Percentiles rank a stretch among this genome's conserved stretches.
phyloP scores from a whole-genome alignment of 495 filamentous ascomycete species.

The Hyaloscypha bicolor region DNA sequence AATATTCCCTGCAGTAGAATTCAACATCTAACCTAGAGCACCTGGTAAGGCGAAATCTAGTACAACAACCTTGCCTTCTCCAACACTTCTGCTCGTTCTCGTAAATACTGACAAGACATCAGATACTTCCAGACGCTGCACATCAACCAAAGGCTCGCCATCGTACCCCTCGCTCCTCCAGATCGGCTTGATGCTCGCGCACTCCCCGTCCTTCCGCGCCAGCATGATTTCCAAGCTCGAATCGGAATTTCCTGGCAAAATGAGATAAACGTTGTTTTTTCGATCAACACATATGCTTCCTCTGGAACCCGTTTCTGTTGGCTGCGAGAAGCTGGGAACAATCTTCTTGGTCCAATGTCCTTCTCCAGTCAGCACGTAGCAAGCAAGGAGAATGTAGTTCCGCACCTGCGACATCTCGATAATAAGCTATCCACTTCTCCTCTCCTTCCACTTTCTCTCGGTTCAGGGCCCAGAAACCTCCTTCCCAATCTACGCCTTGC shows the following conservation, averaged over 20 bases:
- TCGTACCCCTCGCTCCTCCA: constrained; percentile 26
- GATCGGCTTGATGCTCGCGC: constrained; percentile 5
- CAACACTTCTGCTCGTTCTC: constrained; percentile 7
- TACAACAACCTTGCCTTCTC: constrained; percentile 21
- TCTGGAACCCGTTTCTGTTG: constrained; percentile 23
- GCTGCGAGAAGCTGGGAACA: constrained; percentile 13
- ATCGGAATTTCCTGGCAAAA: constrained; percentile 28
- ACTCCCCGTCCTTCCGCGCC: constrained; percentile 1
- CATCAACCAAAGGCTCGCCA: constrained; percentile 30
- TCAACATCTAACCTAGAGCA: background rate
- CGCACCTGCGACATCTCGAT: constrained; percentile 20
- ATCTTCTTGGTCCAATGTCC: constrained; percentile 19
- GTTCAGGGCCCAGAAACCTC: constrained; percentile 27
- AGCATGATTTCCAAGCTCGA: constrained; percentile 21
- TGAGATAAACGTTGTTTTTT: constrained; percentile 20
- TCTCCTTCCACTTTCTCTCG: constrained; percentile 17
- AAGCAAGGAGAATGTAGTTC: background rate
- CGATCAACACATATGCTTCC: constrained; percentile 27
- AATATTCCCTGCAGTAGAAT: background rate
- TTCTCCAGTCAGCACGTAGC: constrained; percentile 2
- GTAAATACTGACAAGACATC: constrained; percentile 28
- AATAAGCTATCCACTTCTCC: constrained; percentile 27
- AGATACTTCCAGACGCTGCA: constrained; percentile 17
- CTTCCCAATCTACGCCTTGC: constrained; percentile 24
- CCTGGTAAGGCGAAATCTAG: constrained; percentile 21